Evolutionary conservation across 2,329 filamentous ascomycete genomes (phyloP), one percentile per base, ranked within the genome.

Genomic region (Colletotrichum melonis): DNA sequence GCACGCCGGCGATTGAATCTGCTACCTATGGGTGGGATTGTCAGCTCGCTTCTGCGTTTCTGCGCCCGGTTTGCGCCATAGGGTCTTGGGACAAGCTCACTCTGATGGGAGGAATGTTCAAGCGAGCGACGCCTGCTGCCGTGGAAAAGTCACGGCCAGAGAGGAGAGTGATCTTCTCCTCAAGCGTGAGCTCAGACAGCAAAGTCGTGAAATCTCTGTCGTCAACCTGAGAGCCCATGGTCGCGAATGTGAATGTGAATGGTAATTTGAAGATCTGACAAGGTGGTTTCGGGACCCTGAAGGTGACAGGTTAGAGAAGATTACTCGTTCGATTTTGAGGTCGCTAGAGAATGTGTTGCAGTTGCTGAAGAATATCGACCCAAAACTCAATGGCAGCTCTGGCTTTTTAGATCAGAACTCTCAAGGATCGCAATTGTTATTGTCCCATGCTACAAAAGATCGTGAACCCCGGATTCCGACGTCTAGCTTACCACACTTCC

Each of bases 1-100:
- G 74, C 11, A 76, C 62, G 4, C 75, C 75, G 28, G 73, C 75
- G 60, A 75, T 71, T 11, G 72, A 74, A 38, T 76, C 75, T 60
- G 68, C 70, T 6, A 72, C 63, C 75, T 76, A 28, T 16, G 19
- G n/a, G 52, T 58, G 9, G 35, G 0, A 16, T 5, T n/a, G 46
- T 58, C 8, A 68, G 35, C 16, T n/a, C 6, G 14, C 22, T 8
- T 26, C n/a, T 6, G 19, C 16, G n/a, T 46, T 4, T 46, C 42
- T 7, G 42, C 14, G 6, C 16, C 14, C 0, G 19, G 19, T 6
- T 46, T 46, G 42, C 42, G 42, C 19, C 16, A 3, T 7, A 46
- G 16, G 19, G 5, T 46, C 42, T 46, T 46, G 14, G 19, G 3
- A 7, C 3, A 7, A 38, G 12, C 69, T 32, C 24, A 74, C 72